Evolutionary conservation across 805 yeast species (phyloP), one percentile per base, ranked within the genome.

Genomic region (Geotrichum ghanense): DNA sequence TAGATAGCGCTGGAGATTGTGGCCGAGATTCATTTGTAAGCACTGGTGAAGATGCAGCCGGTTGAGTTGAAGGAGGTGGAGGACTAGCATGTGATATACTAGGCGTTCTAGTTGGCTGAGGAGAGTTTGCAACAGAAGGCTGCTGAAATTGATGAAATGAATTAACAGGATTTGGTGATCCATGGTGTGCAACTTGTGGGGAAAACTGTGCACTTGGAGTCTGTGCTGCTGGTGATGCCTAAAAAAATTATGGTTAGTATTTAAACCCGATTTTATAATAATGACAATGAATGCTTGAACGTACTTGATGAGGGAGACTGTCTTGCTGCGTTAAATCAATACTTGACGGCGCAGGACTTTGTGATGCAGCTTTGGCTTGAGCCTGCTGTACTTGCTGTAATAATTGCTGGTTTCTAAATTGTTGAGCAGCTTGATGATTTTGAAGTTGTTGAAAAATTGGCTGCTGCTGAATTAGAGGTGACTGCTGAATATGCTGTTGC

Each of bases 261-360:
- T 31, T 6, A 31, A 31, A n/a, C n/a, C n/a, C n/a, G n/a, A n/a
- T n/a, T n/a, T n/a, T n/a, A n/a, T n/a, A n/a, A n/a, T n/a, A n/a
- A 12, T n/a, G 16, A 31, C 37, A 9, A 31, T 10, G 19, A n/a
- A n/a, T 5, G 10, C 5, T 5, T 31, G 16, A 31, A 31, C 37
- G 5, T 31, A 31, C 37, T 31, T 31, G 27, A 7, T 24, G 37
- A n/a, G 37, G 16, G 16, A 5, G 10, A 31, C 16, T 31, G 14
- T 31, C 37, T 31, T 31, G 37, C 12, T 9, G 37, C 5, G 37
- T 31, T 31, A 31, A 12, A 6, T 31, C 37, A n/a, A n/a, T n/a
- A n/a, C n/a, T n/a, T 31, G 58, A 47, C 49, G 56, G 50, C 19
- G 81, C 74, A 48, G 76, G 54, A 17, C 51, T 41, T 39, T 31